A percentile compares a stretch with the other conserved stretches of the same genome.
Conservation (phyloP, 441 rosid genomes). For the Flueggea neowawraea region DNA sequence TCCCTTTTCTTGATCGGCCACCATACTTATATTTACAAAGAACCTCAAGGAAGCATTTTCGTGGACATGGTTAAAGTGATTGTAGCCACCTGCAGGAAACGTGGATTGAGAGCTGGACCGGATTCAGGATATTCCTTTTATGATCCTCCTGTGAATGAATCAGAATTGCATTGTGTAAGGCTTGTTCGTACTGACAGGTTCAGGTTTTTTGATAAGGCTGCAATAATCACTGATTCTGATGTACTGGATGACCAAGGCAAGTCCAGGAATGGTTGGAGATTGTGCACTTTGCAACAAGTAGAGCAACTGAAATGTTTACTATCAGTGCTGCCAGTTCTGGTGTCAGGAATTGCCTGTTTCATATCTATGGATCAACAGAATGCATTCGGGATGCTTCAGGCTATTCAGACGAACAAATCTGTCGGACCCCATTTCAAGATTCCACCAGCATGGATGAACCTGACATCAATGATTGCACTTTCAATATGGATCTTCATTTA, state of each 20-base stretch:
- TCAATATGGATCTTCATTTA: conserved; percentile 49
- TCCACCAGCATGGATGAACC: conserved; percentile 56
- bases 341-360: conserved; percentile 39
- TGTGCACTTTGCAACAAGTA: conserved; percentile 50
- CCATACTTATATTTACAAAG: conserved; percentile 25
- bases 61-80: conserved; percentile 39
- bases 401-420: conserved; percentile 32
- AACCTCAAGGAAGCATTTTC: conserved; percentile 48
- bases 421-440: conserved; percentile 24
- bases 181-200: conserved; percentile 29
- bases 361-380: conserved; percentile 47
- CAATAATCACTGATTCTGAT: conserved; percentile 19
- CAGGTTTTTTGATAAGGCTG: conserved; percentile 42
- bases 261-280: conserved; percentile 36
- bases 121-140: conserved; percentile 12
- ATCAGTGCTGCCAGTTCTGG: conserved; percentile 43
- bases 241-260: conserved; percentile 32
- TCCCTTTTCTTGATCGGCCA: conserved; percentile 35
- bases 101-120: background rate
- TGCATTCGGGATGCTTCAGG: conserved; percentile 45
- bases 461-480: conserved; percentile 47
- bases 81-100: conserved; percentile 33
- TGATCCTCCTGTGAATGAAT: conserved; percentile 25
- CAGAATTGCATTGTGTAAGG: background rate
- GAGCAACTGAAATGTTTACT: conserved; percentile 39